Conservation (phyloP, 257 asterid species). For the Prunella vulgaris region DNA sequence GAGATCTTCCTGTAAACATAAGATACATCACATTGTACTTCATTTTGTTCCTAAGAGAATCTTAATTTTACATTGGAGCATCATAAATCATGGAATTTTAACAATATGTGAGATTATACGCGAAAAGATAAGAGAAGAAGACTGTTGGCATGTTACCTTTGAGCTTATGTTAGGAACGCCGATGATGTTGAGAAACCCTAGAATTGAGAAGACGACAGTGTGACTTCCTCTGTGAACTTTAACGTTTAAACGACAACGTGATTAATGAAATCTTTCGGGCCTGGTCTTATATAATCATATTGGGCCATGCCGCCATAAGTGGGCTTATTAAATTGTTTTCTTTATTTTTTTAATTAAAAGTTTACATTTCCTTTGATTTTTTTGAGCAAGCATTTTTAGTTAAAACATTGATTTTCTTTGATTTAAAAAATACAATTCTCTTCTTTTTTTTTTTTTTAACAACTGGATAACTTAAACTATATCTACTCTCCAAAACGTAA, state of each 20-base stretch:
- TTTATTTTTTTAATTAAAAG: too few species aligned
- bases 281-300: not conserved
- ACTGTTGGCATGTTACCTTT: not conserved
- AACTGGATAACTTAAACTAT: too few species aligned
- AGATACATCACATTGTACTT: not conserved
- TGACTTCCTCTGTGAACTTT: not conserved
- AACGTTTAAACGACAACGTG: not conserved
- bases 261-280: not conserved
- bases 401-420: too few species aligned
- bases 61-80: not conserved
- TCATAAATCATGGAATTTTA: not conserved
- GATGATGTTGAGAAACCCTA: slow-evolving; percentile 19
- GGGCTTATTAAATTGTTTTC: not conserved
- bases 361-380: too few species aligned
- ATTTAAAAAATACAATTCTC: too few species aligned
- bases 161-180: not conserved
- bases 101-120: not conserved
- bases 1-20: slow-evolving; percentile 24
- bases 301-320: not conserved
- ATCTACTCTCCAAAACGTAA: too few species aligned
- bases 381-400: too few species aligned
- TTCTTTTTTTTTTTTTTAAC: too few species aligned
- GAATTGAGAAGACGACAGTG: not conserved
- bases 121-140: not conserved
- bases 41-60: not conserved